Conservation (phyloP, 345 rosid genomes). For the Brassica rapa region DNA sequence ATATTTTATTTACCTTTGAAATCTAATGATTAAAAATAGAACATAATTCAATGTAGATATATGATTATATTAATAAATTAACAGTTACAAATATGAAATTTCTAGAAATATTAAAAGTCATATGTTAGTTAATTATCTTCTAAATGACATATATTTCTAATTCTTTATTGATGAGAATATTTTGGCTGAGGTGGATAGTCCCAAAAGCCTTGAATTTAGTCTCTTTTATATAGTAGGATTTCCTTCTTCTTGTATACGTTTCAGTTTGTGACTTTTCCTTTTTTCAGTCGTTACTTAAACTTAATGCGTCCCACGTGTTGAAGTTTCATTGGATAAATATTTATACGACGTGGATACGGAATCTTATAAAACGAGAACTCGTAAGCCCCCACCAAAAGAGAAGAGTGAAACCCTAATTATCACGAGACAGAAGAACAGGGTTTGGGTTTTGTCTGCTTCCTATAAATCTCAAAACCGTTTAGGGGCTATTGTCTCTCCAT, state of each 20-base stretch:
- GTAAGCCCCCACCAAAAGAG: not conserved
- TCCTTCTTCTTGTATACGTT: not conserved
- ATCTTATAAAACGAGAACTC: not conserved
- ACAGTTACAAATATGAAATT: no score
- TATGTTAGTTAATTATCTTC: no score
- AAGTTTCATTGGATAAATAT: not conserved
- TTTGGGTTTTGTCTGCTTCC: not conserved
- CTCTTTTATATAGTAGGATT: no score
- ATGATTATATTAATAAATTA: no score
- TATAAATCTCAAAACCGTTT: not conserved
- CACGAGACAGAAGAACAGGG: not conserved
- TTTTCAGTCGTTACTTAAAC: not conserved
- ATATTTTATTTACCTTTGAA: no score
- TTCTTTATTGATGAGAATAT: no score
- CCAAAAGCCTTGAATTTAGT: no score
- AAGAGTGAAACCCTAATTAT: not conserved
- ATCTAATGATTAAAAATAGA: no score
- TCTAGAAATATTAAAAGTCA: no score
- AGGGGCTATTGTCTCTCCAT: not conserved
- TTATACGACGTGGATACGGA: not conserved
- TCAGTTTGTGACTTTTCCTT: not conserved
- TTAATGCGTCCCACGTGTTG: not conserved
- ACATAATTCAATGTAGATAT: no score
- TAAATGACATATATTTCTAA: no score
- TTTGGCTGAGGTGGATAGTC: no score